Evolutionary conservation across 257 asterid genomes (phyloP).

Genomic region (Rauvolfia tetraphylla): DNA sequence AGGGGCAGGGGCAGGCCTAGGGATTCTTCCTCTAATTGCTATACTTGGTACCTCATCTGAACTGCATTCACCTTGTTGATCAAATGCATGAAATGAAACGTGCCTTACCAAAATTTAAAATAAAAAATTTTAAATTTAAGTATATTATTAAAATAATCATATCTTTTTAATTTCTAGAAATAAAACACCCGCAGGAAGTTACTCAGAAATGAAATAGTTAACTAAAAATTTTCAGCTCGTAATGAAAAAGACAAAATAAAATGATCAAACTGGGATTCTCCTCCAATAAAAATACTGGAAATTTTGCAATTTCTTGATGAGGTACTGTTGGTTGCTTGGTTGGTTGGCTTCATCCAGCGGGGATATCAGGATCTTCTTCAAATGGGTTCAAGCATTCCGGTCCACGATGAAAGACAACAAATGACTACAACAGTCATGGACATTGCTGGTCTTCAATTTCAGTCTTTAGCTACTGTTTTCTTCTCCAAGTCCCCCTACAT

Average conservation of each 20-base stretch:
- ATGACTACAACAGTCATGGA: background rate
- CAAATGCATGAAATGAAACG: too few species aligned
- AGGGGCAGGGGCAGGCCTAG: background rate
- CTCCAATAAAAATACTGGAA: background rate
- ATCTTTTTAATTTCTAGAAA: too few species aligned
- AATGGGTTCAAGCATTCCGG: background rate
- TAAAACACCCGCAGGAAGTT: too few species aligned
- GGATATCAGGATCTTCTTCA: background rate
- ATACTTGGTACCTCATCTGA: too few species aligned
- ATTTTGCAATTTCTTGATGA: background rate
- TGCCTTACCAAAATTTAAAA: too few species aligned
- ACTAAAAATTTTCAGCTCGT: too few species aligned
- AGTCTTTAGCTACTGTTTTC: conserved; percentile 6
- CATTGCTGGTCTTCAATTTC: conserved; percentile 12
- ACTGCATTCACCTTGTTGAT: too few species aligned
- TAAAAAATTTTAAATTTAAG: too few species aligned
- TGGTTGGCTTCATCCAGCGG: background rate
- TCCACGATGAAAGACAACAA: conserved; percentile 4
- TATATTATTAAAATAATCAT: too few species aligned
- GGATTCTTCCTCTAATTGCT: background rate
- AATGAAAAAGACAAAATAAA: background rate
- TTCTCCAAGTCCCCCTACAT: background rate
- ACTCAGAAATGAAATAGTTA: too few species aligned
- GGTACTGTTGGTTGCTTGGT: background rate
- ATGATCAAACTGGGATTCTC: background rate